Evolutionary conservation across 176 grass and related monocot genomes (phyloP).

Genomic region (Bromus sterilis): DNA sequence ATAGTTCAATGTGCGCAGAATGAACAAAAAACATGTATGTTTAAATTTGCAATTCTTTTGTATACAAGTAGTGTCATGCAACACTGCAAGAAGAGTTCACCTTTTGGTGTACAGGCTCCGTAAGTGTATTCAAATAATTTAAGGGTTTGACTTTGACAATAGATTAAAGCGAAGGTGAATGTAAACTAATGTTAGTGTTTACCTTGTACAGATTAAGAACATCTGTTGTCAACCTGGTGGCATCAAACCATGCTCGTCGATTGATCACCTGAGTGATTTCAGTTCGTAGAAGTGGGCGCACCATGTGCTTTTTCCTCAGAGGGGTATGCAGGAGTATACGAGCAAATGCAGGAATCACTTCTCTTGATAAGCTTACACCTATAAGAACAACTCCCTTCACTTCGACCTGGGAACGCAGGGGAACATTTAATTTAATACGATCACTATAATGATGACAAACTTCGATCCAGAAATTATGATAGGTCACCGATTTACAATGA

Average conservation of each 20-base stretch:
- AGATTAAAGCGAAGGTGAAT: neutral
- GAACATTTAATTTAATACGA: conserved; percentile 2
- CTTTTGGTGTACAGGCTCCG: neutral
- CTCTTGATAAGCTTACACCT: conserved; percentile 84
- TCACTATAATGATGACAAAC: neutral
- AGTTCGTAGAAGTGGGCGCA: conserved; percentile 81
- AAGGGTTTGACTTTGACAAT: neutral
- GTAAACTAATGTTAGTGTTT: neutral
- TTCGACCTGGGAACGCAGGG: conserved; percentile 46
- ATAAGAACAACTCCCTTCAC: conserved; percentile 94
- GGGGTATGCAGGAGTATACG: conserved; percentile 91
- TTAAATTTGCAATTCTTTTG: neutral
- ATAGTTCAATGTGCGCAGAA: neutral
- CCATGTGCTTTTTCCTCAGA: conserved; percentile 92
- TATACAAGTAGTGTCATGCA: neutral
- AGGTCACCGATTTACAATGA: neutral
- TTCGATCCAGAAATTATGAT: neutral
- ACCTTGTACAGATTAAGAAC: conserved; percentile 93
- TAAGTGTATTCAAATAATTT: neutral
- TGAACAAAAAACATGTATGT: neutral
- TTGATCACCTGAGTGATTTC: conserved; percentile 99
- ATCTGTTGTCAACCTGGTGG: conserved; percentile 80
- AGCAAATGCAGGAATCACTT: conserved; percentile 93
- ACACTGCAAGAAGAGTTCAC: neutral
- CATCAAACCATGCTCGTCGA: conserved; percentile 83